These are phyloP conservation scores for Lepidium aucheri DNA, from an alignment of 345 rosid species.

Conservation along the genomic window DNA sequence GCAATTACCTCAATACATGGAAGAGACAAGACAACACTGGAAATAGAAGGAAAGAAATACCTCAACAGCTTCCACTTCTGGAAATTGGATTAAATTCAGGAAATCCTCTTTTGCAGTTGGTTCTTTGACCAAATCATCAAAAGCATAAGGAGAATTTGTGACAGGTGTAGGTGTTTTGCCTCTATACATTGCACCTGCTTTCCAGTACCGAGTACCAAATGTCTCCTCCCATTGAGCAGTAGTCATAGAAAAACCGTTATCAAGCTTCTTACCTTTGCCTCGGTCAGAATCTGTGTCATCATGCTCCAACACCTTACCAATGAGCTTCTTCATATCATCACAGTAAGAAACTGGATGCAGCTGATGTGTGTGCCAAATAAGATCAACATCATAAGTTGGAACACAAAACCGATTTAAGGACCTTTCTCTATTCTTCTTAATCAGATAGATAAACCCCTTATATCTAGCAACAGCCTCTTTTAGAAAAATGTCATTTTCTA, in stretches of 20 bases:
- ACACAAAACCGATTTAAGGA: slow-evolving; percentile 65
- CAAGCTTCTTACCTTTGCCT: slow-evolving; percentile 81
- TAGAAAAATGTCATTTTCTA: slow-evolving; percentile 54
- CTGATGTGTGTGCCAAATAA: slow-evolving; percentile 98
- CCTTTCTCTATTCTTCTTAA: slow-evolving; percentile 62
- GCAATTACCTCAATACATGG: background rate
- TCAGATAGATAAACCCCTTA: slow-evolving; percentile 80
- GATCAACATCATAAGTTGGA: slow-evolving; percentile 95
- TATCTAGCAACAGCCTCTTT: slow-evolving; percentile 83
- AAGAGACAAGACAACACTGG: background rate
- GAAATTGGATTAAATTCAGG: slow-evolving; percentile 36
- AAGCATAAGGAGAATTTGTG: slow-evolving; percentile 34
- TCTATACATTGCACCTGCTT: slow-evolving; percentile 91
- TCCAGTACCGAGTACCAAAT: slow-evolving; percentile 77
- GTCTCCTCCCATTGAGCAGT: slow-evolving; percentile 83
- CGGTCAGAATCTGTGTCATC: slow-evolving; percentile 93
- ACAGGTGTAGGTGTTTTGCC: slow-evolving; percentile 69
- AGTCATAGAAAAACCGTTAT: slow-evolving; percentile 73
- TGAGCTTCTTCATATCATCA: slow-evolving; percentile 44
- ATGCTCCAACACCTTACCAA: slow-evolving; percentile 82
- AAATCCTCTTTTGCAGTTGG: slow-evolving; percentile 13
- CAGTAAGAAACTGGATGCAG: slow-evolving; percentile 72
- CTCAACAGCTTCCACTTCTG: slow-evolving; percentile 54
- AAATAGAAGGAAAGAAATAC: slow-evolving; percentile 31
- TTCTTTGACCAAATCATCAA: slow-evolving; percentile 32